Percentiles rank a stretch among this genome's conserved stretches.
These are phyloP conservation scores for Mikania micrantha DNA, from an alignment of 129 eudicot genomes.

Conservation along the genomic window DNA sequence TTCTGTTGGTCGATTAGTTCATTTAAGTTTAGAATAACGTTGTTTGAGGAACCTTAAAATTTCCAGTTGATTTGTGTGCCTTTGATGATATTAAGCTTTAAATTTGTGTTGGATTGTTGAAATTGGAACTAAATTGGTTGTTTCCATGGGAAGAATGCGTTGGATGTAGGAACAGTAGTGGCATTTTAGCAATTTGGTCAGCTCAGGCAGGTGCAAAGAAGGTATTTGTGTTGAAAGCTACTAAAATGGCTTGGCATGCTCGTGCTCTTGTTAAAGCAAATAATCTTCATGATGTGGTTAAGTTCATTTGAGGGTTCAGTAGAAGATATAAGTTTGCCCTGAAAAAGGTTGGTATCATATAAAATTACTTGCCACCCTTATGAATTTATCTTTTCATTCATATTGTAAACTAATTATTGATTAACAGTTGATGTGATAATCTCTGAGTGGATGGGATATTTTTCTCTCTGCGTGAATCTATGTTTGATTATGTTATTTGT, in stretches of 20 bases:
- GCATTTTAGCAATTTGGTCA: slow-evolving; percentile 93
- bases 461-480: slow-evolving; percentile 98
- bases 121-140: slow-evolving; percentile 36
- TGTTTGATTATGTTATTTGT: slow-evolving; percentile 91
- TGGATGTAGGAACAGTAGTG: slow-evolving; percentile 98
- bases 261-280: slow-evolving; percentile 75
- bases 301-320: slow-evolving; percentile 92
- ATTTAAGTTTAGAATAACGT: background rate
- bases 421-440: slow-evolving; percentile 92
- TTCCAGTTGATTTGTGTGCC: background rate
- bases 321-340: slow-evolving; percentile 74
- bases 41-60: background rate
- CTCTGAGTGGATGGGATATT: slow-evolving; percentile 99
- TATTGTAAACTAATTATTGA: background rate
- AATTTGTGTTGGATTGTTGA: slow-evolving; percentile 1
- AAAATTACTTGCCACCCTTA: background rate
- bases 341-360: slow-evolving; percentile 58
- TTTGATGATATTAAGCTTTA: background rate
- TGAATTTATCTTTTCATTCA: background rate
- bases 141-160: slow-evolving; percentile 54
- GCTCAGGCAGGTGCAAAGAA: slow-evolving; percentile 98
- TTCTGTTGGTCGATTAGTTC: background rate
- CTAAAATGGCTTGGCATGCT: slow-evolving; percentile 91
- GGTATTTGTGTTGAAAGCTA: slow-evolving; percentile 94
- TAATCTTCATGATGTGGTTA: slow-evolving; percentile 57